phyloP scores from a whole-genome alignment of 768 basidiomycete species.

The Lactarius vividus region DNA sequence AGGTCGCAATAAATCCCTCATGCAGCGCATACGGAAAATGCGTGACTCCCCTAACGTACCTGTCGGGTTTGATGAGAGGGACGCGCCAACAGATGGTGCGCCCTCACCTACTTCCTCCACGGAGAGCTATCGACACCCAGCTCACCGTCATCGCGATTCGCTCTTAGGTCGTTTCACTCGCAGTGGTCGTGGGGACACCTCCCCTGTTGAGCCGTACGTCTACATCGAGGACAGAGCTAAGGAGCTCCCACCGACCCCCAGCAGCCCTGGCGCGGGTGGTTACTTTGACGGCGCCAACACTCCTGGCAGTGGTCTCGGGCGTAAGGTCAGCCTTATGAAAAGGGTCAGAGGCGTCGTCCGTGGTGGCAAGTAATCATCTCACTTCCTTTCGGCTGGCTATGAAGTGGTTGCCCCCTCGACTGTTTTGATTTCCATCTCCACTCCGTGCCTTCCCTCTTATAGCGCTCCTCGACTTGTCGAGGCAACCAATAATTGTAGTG shows the following conservation, averaged over 20 bases:
- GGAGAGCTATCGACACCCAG: slow-evolving; percentile 46
- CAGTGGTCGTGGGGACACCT: slow-evolving; percentile 39
- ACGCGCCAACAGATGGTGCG: slow-evolving; percentile 39
- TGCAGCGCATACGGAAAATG: slow-evolving; percentile 88
- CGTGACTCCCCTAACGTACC: slow-evolving; percentile 83
- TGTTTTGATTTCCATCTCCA: background rate
- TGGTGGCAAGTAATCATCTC: slow-evolving; percentile 21
- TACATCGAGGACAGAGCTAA: slow-evolving; percentile 65
- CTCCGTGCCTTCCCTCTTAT: background rate
- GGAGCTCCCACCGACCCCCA: slow-evolving; percentile 47
- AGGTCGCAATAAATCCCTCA: slow-evolving; percentile 77
- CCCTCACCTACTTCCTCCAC: slow-evolving; percentile 46
- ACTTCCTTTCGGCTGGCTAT: background rate
- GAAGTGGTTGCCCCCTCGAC: background rate
- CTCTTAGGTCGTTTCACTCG: slow-evolving; percentile 71
- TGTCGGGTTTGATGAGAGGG: slow-evolving; percentile 43
- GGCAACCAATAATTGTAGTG: slow-evolving; percentile 12
- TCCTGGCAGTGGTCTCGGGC: slow-evolving; percentile 22
- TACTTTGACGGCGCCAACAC: slow-evolving; percentile 14
- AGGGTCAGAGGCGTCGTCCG: slow-evolving; percentile 26
- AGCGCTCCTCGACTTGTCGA: background rate
- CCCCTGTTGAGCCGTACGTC: slow-evolving; percentile 56
- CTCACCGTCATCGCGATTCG: slow-evolving; percentile 70
- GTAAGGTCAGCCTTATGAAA: slow-evolving; percentile 27
- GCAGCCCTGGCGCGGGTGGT: slow-evolving; percentile 25